Evolutionary conservation across 2,329 filamentous ascomycete species (phyloP).

Genomic region (Magnaporthales sp.): DNA sequence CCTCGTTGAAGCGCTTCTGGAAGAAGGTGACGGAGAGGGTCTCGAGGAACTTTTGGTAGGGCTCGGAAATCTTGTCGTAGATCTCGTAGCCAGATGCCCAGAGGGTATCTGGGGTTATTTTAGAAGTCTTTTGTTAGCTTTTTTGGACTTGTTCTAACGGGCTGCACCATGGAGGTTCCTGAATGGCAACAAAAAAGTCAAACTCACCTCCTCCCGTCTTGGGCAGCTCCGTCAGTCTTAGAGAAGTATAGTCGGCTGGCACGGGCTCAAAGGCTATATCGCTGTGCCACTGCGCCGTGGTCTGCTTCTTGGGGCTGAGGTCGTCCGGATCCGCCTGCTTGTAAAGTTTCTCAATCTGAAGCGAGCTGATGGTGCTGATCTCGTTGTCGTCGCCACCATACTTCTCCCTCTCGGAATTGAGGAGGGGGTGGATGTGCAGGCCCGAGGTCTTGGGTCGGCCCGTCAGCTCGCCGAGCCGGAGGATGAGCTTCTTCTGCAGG

Average conservation of each 20-base stretch:
- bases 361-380: slow-evolving; percentile 51
- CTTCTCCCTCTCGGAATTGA: slow-evolving; percentile 44
- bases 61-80: slow-evolving; percentile 52
- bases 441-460: slow-evolving; percentile 49
- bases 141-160: too few species aligned
- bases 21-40: slow-evolving; percentile 45
- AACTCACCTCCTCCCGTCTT: slow-evolving; percentile 23
- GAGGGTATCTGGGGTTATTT: slow-evolving; percentile 39
- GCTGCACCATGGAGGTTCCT: too few species aligned
- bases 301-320: slow-evolving; percentile 23
- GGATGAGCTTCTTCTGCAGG: slow-evolving; percentile 50
- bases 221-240: slow-evolving; percentile 39
- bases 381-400: slow-evolving; percentile 38
- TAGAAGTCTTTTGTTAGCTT: neutral
- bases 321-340: slow-evolving; percentile 10
- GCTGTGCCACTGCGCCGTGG: slow-evolving; percentile 37
- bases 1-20: slow-evolving; percentile 38
- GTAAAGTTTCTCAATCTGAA: slow-evolving; percentile 33
- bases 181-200: neutral
- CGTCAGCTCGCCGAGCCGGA: slow-evolving; percentile 48
- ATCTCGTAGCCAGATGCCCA: slow-evolving; percentile 62
- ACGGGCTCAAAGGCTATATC: slow-evolving; percentile 46
- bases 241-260: slow-evolving; percentile 43
- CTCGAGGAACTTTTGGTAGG: slow-evolving; percentile 50
- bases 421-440: slow-evolving; percentile 52